Conservation (phyloP, 768 basidiomycete genomes). For the Collybia sordida region DNA sequence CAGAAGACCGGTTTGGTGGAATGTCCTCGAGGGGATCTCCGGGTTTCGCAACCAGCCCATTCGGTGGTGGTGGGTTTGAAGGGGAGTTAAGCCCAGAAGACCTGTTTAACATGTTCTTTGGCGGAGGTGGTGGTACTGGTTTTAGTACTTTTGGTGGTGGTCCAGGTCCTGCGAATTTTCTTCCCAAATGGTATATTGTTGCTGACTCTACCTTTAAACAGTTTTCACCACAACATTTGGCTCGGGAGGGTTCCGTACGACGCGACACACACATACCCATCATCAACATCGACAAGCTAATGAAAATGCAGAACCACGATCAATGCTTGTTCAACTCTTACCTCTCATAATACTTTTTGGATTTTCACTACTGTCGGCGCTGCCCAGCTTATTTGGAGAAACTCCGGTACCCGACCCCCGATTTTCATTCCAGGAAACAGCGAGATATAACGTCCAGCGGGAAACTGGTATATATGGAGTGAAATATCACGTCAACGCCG, state of each 20-base stretch:
- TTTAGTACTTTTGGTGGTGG: slow-evolving; percentile 56
- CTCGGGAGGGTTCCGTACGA: slow-evolving; percentile 78
- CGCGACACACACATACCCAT: slow-evolving; percentile 50
- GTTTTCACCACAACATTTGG: slow-evolving; percentile 82
- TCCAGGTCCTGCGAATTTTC: slow-evolving; percentile 33
- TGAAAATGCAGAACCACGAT: slow-evolving; percentile 49
- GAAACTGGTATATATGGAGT: slow-evolving; percentile 70
- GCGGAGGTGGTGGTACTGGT: slow-evolving; percentile 61
- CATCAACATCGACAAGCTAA: slow-evolving; percentile 31
- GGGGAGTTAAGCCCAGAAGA: slow-evolving; percentile 94
- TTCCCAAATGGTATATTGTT: background rate
- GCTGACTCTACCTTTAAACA: slow-evolving; percentile 20
- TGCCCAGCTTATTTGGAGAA: slow-evolving; percentile 75
- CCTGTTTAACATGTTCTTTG: slow-evolving; percentile 98
- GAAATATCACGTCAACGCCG: slow-evolving; percentile 80
- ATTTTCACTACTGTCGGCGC: slow-evolving; percentile 79
- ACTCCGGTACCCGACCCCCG: slow-evolving; percentile 73
- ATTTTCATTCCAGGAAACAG: slow-evolving; percentile 65
- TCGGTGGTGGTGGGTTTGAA: slow-evolving; percentile 57
- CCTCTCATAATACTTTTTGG: slow-evolving; percentile 83
- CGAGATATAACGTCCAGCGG: slow-evolving; percentile 68
- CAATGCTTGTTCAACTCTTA: slow-evolving; percentile 72
- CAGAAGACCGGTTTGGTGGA: slow-evolving; percentile 78
- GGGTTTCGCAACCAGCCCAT: slow-evolving; percentile 50
- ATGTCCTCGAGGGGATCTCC: slow-evolving; percentile 55